Evolutionary conservation across 2,329 filamentous ascomycete genomes (phyloP), one percentile per base, ranked within the genome.

Genomic region (Colletotrichum coccodes): DNA sequence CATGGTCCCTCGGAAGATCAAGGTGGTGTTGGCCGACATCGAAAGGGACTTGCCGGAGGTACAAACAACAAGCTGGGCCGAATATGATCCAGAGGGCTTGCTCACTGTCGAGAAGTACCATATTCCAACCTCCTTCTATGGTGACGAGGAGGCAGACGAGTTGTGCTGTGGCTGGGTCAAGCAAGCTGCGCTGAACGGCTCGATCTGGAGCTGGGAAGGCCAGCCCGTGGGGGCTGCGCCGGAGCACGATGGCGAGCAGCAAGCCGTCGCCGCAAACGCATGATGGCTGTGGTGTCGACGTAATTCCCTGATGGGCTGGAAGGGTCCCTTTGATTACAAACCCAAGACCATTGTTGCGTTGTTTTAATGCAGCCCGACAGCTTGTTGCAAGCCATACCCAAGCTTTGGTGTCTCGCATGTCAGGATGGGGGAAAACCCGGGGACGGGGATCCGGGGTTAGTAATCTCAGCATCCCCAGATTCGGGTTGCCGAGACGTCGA

Each of bases 91-190:
- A 32, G 70, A 74, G 23, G 76, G 73, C 42, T 72, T 71, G 52
- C 79, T 85, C 77, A 78, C 75, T 28, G 78, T 85, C 56, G 78
- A 78, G 71, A 71, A 76, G 7, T 79, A 81, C 60, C 76, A 79
- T 70, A 79, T 85, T 18, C 81, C 81, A 26, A 75, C 76, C 16
- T 75, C 77, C 7, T 82, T 79, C 67, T 80, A 81, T 52, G 78
- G 78, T 5, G 80, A 83, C 62, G 80, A 82, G 71, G 75, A 75
- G 47, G 71, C 73, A 1, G 72, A 72, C 12, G 76, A 80, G 68
- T 64, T 81, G 52, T 83, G 84, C 61, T 79, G 81, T 62, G 69
- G 75, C 4, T 84, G 80, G 78, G 78, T 83, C n/a, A 81, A 75
- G 70, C 75, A 76, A 12, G 78, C 77, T 26, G 80, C 82, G 5